Percentiles rank a stretch among this genome's conserved stretches.
Evolutionary conservation across 306 rosid genomes (phyloP).

Genomic region (Castanospermum australe): DNA sequence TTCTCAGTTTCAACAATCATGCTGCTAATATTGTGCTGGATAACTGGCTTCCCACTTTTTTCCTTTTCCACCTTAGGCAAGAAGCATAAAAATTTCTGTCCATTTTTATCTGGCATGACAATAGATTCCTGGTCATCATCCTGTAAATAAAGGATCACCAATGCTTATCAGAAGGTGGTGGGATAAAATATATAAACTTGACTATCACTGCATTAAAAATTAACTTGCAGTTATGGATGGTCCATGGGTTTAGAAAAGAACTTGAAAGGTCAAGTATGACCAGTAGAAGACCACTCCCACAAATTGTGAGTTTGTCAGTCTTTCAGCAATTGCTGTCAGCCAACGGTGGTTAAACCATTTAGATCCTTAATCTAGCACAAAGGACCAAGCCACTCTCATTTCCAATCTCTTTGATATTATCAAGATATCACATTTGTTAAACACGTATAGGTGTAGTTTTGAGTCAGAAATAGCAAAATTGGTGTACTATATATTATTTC

Average conservation of each 20-base stretch:
- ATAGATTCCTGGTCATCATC: conserved; percentile 84
- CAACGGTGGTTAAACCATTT: not conserved
- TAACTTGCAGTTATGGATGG: not conserved
- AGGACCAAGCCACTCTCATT: not conserved
- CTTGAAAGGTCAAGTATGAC: not conserved
- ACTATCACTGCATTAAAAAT: not conserved
- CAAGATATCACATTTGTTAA: not conserved
- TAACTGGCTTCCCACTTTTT: conserved; percentile 59
- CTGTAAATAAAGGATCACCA: conserved; percentile 40
- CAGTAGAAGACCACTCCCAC: not conserved
- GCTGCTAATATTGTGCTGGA: conserved; percentile 72
- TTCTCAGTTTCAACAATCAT: conserved; percentile 86
- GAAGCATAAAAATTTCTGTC: conserved; percentile 72
- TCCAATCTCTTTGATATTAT: not conserved
- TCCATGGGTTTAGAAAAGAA: not conserved
- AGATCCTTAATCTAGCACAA: not conserved
- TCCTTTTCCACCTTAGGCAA: conserved; percentile 89
- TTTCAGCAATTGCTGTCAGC: not conserved
- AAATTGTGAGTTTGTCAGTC: not conserved
- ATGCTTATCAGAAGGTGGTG: not conserved
- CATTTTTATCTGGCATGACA: conserved; percentile 70
- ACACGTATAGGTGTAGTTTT: not conserved
- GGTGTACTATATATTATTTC: not conserved
- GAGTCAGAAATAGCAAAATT: not conserved
- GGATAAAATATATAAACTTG: not conserved